Conservation (phyloP, 305 asterid genomes). For the Rubia balearica region DNA sequence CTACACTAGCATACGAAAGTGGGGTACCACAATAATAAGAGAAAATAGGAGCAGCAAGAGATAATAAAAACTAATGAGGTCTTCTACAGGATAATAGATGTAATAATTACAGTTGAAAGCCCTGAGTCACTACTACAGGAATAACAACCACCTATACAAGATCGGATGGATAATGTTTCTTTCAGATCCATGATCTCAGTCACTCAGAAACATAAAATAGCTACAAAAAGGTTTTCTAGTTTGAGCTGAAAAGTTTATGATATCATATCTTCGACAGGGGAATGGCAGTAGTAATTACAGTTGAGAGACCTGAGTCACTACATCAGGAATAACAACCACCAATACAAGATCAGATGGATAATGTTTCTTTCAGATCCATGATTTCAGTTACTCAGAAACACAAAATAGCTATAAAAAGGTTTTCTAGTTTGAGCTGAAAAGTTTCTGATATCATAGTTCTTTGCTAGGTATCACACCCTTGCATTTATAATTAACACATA, state of each 20-base stretch:
- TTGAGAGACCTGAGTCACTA: neutral
- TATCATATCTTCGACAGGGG: neutral
- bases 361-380: neutral
- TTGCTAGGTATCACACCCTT: neutral
- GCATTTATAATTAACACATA: too few relatives aligned
- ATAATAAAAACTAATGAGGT: neutral
- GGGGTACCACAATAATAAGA: neutral
- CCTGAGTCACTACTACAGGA: neutral
- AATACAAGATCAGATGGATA: neutral
- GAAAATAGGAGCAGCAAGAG: neutral
- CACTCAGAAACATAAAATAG: neutral
- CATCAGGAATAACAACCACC: neutral
- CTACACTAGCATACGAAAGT: constrained; percentile 35
- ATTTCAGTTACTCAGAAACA: neutral
- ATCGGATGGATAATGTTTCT: neutral
- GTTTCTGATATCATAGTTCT: neutral
- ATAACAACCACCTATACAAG: neutral
- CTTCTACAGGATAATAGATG: neutral
- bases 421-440: neutral
- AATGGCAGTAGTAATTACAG: neutral
- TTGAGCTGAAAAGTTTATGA: too few relatives aligned
- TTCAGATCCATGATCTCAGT: neutral
- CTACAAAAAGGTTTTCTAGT: neutral
- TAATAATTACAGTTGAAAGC: neutral
- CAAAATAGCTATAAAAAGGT: neutral